Evolutionary conservation across 176 grass and related monocot species (phyloP).

Genomic region (Oryza coarctata): DNA sequence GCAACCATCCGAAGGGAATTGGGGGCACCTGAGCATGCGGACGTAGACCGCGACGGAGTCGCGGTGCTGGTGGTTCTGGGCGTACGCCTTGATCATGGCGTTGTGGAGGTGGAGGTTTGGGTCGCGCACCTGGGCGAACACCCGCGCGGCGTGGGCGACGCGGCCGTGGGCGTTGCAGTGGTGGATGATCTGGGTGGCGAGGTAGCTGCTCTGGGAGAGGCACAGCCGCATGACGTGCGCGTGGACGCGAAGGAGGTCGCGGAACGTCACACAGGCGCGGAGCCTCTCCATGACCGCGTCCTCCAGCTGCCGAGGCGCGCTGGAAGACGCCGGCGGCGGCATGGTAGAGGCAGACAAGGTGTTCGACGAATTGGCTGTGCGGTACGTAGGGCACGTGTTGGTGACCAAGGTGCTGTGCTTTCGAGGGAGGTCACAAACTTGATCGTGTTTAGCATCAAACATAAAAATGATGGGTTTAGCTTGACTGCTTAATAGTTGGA

Average conservation of each 20-base stretch:
- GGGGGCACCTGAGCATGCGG: slow-evolving; percentile 43
- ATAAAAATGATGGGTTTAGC: neutral
- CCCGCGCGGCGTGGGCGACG: slow-evolving; percentile 47
- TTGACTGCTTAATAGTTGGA: neutral
- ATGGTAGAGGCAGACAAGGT: slow-evolving; percentile 10
- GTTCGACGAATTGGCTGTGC: neutral
- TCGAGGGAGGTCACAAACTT: neutral
- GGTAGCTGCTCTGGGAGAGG: slow-evolving; percentile 58
- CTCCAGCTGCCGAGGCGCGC: slow-evolving; percentile 39
- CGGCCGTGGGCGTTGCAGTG: slow-evolving; percentile 49
- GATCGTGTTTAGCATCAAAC: neutral
- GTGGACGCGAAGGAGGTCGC: slow-evolving; percentile 45
- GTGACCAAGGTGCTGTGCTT: neutral
- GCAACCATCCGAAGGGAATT: neutral
- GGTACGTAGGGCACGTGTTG: neutral
- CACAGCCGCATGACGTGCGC: slow-evolving; percentile 37
- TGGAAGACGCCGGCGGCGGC: slow-evolving; percentile 20
- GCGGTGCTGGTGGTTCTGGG: slow-evolving; percentile 44
- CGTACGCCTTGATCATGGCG: slow-evolving; percentile 65
- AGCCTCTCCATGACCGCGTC: slow-evolving; percentile 42
- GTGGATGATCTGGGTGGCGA: slow-evolving; percentile 62
- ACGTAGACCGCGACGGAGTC: slow-evolving; percentile 47
- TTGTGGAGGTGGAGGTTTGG: slow-evolving; percentile 61
- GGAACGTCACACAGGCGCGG: slow-evolving; percentile 42
- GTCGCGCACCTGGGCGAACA: slow-evolving; percentile 41